phyloP scores from a whole-genome alignment of 495 filamentous ascomycete genomes.

The Antarctomyces pellizariae region DNA sequence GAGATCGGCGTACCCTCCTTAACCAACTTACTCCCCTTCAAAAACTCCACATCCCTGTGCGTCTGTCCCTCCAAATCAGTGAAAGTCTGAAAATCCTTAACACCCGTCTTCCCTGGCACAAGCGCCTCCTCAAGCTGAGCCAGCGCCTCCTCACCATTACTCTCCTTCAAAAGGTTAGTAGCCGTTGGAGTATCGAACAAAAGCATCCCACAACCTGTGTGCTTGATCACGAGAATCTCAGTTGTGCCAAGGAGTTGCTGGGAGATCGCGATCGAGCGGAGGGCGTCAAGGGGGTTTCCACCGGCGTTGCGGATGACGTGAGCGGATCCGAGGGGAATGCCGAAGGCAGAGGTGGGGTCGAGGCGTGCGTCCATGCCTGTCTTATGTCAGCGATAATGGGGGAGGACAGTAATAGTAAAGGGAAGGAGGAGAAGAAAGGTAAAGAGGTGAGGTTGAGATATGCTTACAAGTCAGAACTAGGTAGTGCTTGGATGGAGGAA shows the following conservation, averaged over 20 bases:
- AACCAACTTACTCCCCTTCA: slow-evolving; percentile 36
- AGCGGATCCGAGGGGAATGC: slow-evolving; percentile 52
- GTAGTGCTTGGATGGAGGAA: slow-evolving; percentile 52
- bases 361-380: slow-evolving; percentile 80
- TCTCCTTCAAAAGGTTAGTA: slow-evolving; percentile 28
- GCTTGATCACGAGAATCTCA: slow-evolving; percentile 58
- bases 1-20: slow-evolving; percentile 32
- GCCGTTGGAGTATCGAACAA: slow-evolving; percentile 49
- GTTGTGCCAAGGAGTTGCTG: slow-evolving; percentile 63
- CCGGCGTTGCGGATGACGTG: slow-evolving; percentile 71
- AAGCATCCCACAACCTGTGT: slow-evolving; percentile 65
- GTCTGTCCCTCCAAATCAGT: slow-evolving; percentile 37
- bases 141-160: slow-evolving; percentile 24
- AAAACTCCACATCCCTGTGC: slow-evolving; percentile 35
- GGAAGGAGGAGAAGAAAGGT: slow-evolving; percentile 1
- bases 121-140: slow-evolving; percentile 16
- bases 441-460: neutral
- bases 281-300: slow-evolving; percentile 37
- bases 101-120: too few species aligned
- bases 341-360: slow-evolving; percentile 44
- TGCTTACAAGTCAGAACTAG: slow-evolving; percentile 21
- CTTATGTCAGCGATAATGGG: slow-evolving; percentile 7
- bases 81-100: slow-evolving; percentile 49
- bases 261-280: slow-evolving; percentile 55
- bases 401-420: slow-evolving; percentile 1